A percentile compares a stretch with the other conserved stretches of the same genome.
These are phyloP conservation scores for Mortierella sp. DNA, from an alignment of 371 early-diverging fungal genomes.

Conservation along the genomic window DNA sequence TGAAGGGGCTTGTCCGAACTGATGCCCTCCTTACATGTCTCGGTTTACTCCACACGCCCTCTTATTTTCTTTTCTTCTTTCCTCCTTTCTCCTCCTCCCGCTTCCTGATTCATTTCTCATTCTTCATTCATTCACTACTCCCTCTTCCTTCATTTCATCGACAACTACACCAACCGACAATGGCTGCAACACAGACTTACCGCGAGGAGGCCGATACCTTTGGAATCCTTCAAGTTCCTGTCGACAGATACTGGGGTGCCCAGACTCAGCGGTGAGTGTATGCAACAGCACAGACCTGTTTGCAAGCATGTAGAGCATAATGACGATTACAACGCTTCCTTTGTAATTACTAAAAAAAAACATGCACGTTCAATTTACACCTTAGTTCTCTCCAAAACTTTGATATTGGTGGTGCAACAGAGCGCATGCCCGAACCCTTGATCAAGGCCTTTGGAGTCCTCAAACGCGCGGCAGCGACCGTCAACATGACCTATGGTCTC, in stretches of 20 bases:
- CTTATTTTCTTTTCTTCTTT: not conserved
- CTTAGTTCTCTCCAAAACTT: slow-evolving; percentile 91
- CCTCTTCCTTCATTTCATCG: not conserved
- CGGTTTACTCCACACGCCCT: not conserved
- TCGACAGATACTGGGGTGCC: slow-evolving; percentile 96
- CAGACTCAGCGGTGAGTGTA: slow-evolving; percentile 91
- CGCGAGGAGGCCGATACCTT: slow-evolving; percentile 94
- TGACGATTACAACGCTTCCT: not conserved
- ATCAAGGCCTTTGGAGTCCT: slow-evolving; percentile 94
- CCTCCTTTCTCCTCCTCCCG: not conserved
- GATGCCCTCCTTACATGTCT: not conserved
- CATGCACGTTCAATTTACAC: not conserved
- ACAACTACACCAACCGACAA: not conserved
- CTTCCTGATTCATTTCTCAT: not conserved
- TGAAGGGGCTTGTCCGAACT: slow-evolving; percentile 10
- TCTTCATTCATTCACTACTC: not conserved
- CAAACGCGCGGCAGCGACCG: slow-evolving; percentile 94
- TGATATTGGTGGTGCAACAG: slow-evolving; percentile 92
- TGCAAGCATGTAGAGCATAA: not conserved
- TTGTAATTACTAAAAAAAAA: not conserved
- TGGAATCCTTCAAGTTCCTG: slow-evolving; percentile 94
- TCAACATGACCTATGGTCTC: slow-evolving; percentile 90
- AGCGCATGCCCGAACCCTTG: slow-evolving; percentile 95
- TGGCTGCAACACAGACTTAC: slow-evolving; percentile 64
- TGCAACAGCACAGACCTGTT: not conserved